These are phyloP conservation scores for Avena sativa DNA, from an alignment of 176 grass and related monocot genomes.

Conservation along the genomic window DNA sequence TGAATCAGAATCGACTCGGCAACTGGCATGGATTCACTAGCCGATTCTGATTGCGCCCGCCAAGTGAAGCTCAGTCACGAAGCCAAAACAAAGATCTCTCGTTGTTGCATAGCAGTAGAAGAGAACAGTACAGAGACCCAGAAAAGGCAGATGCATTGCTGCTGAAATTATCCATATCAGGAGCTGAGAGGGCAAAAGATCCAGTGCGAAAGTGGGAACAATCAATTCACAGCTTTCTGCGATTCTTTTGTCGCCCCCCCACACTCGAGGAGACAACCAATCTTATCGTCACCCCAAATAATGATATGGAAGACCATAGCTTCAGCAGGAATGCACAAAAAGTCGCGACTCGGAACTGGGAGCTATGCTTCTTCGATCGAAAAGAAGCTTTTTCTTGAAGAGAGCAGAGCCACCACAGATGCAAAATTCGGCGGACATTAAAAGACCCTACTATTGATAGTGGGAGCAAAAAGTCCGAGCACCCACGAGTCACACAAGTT, in stretches of 20 bases:
- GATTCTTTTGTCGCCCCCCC: constrained; percentile 22
- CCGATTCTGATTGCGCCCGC: background rate
- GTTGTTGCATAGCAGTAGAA: background rate
- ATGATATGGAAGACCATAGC: constrained; percentile 9
- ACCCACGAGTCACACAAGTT: constrained; percentile 31
- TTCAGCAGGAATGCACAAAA: constrained; percentile 22
- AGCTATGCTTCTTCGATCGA: background rate
- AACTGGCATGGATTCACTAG: background rate
- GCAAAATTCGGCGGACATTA: constrained; percentile 25
- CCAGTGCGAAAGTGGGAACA: constrained; percentile 9
- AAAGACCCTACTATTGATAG: constrained; percentile 47
- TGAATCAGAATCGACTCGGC: constrained; percentile 9
- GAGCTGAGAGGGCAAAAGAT: constrained; percentile 28
- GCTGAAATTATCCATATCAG: constrained; percentile 39
- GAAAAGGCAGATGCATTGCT: background rate
- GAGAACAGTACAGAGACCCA: constrained; percentile 21
- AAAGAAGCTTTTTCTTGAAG: background rate
- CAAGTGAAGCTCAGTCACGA: background rate
- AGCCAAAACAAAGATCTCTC: background rate
- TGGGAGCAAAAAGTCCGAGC: constrained; percentile 18
- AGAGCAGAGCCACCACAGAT: background rate
- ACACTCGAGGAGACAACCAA: constrained; percentile 34
- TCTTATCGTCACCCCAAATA: constrained; percentile 25
- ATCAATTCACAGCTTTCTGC: background rate
- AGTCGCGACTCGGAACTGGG: background rate